A percentile compares a stretch with the other conserved stretches of the same genome.
phyloP scores from a whole-genome alignment of 1,284 basidiomycete genomes.

The Marasmius fiardii region DNA sequence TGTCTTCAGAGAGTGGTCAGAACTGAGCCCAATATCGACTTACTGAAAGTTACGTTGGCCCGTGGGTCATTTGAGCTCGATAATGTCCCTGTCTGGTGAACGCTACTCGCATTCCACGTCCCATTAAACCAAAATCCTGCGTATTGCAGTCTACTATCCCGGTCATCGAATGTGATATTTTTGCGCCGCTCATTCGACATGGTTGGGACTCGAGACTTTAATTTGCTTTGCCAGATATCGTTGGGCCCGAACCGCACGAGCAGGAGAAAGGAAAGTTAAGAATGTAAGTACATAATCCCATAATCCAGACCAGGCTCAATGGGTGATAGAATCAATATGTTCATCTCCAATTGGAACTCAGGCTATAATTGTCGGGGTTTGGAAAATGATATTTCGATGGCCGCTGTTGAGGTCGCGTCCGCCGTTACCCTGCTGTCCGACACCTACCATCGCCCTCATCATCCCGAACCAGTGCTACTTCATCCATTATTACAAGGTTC shows the following conservation, averaged over 20 bases:
- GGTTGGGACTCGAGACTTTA: neutral
- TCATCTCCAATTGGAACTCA: too few species aligned
- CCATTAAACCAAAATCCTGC: slow-evolving; percentile 22
- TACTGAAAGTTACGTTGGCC: slow-evolving; percentile 28
- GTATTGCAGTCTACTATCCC: slow-evolving; percentile 21
- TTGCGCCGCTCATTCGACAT: neutral
- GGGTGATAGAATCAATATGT: too few species aligned
- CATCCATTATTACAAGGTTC: slow-evolving; percentile 45
- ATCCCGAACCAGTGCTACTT: neutral
- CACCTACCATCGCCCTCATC: slow-evolving; percentile 5
- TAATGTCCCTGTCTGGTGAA: slow-evolving; percentile 25
- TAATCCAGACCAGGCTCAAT: too few species aligned
- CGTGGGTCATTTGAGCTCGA: slow-evolving; percentile 19
- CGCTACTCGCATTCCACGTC: slow-evolving; percentile 25
- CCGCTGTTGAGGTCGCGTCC: neutral
- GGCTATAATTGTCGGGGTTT: too few species aligned
- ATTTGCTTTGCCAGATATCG: neutral
- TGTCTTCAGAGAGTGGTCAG: neutral
- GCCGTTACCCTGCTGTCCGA: neutral
- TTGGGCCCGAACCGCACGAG: too few species aligned
- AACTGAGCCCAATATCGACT: slow-evolving; percentile 3
- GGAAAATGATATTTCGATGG: too few species aligned
- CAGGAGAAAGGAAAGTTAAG: neutral
- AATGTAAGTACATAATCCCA: neutral
- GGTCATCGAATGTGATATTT: slow-evolving; percentile 24